A percentile compares a stretch with the other conserved stretches of the same genome.
Evolutionary conservation across 495 filamentous ascomycete species (phyloP).

Genomic region (Penicillium cataractarum): DNA sequence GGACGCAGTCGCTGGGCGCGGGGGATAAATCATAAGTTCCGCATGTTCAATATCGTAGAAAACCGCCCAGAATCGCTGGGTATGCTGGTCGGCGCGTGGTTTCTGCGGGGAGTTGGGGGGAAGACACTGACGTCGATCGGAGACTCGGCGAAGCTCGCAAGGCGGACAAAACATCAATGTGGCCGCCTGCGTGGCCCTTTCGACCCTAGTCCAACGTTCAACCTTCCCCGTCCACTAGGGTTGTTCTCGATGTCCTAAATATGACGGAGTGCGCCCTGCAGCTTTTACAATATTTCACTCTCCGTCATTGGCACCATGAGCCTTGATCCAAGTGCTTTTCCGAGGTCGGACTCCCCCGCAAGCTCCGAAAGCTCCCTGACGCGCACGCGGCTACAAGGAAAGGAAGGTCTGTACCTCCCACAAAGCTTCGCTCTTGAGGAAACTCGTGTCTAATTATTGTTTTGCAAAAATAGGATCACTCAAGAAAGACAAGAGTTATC

Average conservation of each 20-base stretch:
- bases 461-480: conserved; percentile 55
- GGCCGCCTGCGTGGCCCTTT: conserved; percentile 39
- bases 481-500: conserved; percentile 87
- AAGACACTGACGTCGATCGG: conserved; percentile 28
- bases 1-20: conserved; percentile 29
- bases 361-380: conserved; percentile 77
- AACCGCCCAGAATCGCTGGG: background rate
- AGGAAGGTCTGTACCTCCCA: conserved; percentile 48
- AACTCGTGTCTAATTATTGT: conserved; percentile 8
- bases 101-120: conserved; percentile 6
- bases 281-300: conserved; percentile 27
- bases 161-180: conserved; percentile 36
- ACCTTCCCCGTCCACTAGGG: conserved; percentile 17
- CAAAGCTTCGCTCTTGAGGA: background rate
- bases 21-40: conserved; percentile 18
- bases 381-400: conserved; percentile 55
- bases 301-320: conserved; percentile 60
- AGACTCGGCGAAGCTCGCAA: conserved; percentile 24
- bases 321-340: conserved; percentile 67
- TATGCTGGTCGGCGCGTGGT: background rate
- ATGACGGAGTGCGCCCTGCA: conserved; percentile 41
- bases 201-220: conserved; percentile 18
- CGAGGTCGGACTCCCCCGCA: conserved; percentile 72
- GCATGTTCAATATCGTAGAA: conserved; percentile 17
- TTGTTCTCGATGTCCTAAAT: conserved; percentile 35